Evolutionary conservation across 495 filamentous ascomycete genomes (phyloP).

Genomic region (Penicillium subrubescens): DNA sequence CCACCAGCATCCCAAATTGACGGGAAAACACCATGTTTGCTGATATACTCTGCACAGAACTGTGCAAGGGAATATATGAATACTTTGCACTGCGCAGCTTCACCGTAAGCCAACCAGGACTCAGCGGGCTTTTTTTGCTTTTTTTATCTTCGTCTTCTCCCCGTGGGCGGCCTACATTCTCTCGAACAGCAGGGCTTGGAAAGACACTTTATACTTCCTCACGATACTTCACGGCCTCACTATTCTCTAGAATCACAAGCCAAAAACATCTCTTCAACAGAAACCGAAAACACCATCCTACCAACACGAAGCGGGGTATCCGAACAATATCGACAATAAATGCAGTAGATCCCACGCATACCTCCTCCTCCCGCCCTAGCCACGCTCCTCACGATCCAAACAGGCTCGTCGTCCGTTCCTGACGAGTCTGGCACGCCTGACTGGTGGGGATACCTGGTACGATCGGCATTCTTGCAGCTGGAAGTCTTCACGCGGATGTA

Average conservation of each 20-base stretch:
- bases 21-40: constrained; percentile 10
- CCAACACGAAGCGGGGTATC: not conserved
- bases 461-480: constrained; percentile 28
- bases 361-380: not conserved
- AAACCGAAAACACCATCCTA: not conserved
- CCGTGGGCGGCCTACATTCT: not conserved
- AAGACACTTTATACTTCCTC: not conserved
- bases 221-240: not conserved
- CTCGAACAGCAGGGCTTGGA: not conserved
- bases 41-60: not conserved
- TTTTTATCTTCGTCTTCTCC: not conserved
- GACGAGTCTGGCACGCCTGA: constrained; percentile 13
- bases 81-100: not conserved
- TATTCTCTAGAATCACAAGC: not conserved
- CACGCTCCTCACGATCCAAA: constrained; percentile 6
- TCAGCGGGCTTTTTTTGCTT: not conserved
- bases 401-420: constrained; percentile 11
- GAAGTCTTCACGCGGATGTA: constrained; percentile 19
- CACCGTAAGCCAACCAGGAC: constrained; percentile 1
- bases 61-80: not conserved
- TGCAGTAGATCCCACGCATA: not conserved
- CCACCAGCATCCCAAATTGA: constrained; percentile 18
- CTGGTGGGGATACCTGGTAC: constrained; percentile 19
- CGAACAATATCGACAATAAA: not conserved
- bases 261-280: not conserved